phyloP scores from a whole-genome alignment of 257 asterid species.

The Euphrasia confusa region DNA sequence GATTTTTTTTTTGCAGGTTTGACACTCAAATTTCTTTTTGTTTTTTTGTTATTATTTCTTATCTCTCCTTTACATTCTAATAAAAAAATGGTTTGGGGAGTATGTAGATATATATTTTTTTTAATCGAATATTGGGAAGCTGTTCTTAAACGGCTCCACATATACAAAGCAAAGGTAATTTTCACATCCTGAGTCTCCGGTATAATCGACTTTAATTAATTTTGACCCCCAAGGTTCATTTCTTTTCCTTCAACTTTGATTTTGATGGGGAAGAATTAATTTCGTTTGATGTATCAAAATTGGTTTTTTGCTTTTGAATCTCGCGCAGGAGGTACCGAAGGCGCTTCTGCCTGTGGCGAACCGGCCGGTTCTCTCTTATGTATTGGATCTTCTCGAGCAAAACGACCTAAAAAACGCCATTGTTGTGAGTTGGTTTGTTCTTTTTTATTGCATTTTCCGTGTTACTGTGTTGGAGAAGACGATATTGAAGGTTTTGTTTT shows the following conservation, averaged over 20 bases:
- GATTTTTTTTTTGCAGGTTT: too few species aligned
- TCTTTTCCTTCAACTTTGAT: neutral
- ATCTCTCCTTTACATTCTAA: too few species aligned
- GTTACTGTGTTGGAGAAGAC: conserved; percentile 20
- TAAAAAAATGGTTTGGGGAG: too few species aligned
- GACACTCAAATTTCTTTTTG: too few species aligned
- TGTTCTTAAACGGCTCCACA: too few species aligned
- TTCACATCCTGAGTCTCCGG: too few species aligned
- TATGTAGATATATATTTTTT: too few species aligned
- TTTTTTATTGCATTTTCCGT: neutral
- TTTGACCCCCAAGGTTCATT: conserved; percentile 65
- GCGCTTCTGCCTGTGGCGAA: conserved; percentile 86
- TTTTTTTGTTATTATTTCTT: too few species aligned
- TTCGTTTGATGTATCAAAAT: conserved; percentile 10
- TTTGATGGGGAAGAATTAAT: neutral
- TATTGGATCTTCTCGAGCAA: conserved; percentile 75
- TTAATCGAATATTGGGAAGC: too few species aligned
- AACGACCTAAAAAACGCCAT: conserved; percentile 66
- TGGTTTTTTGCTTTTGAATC: neutral
- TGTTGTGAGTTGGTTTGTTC: conserved; percentile 43
- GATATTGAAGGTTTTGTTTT: conserved; percentile 13
- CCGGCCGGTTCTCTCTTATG: conserved; percentile 74
- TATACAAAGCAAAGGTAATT: too few species aligned
- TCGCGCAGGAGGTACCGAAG: conserved; percentile 75
- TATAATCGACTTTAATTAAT: too few species aligned